Evolutionary conservation across 2,329 filamentous ascomycete species (phyloP), one percentile per base, ranked within the genome.

Genomic region (Blastomyces percursus): DNA sequence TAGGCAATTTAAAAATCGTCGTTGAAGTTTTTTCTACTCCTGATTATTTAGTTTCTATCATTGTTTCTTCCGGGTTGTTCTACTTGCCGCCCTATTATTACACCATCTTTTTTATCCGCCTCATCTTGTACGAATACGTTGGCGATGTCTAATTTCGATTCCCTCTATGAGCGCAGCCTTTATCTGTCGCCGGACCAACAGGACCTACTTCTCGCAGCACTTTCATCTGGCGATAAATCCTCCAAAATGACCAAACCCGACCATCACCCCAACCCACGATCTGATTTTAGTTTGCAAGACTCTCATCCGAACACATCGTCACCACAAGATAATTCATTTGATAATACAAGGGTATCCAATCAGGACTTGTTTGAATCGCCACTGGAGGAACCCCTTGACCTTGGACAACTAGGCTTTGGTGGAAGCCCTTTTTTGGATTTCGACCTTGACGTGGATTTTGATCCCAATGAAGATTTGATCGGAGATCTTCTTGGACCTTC

Each of bases 351-450:
- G 6, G 52, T 59, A 19, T 56, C 62, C 32, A 52, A 52, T 19
- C 48, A 58, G n/a, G 69, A 70, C 6, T 65, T 71, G 2, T 74
- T 75, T 59, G 70, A 76, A 27, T 70, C 69, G 54, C 69, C 69
- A 16, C 60, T 66, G 24, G 67, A 70, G 55, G 63, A 78, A 63
- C 71, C 75, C 63, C 75, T 77, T 19, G 78, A 76, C 50, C 76
- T 78, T 1, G 78, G 80, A 42, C 75, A 75, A 32, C 73, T 84
- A 62, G 82, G 79, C 66, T 82, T 85, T 62, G 85, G 91, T 40
- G 88, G 91, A 58, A 94, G 88, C 66, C 91, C 92, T 0, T 92
- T 87, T 71, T 81, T 95, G 63, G 91, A 96, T 71, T 94, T 91
- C 69, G 86, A 89, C 67, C 87, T 89, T 67, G 86, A 89, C 56